Conservation (phyloP, 768 basidiomycete genomes). For the Pulveroboletus frians region DNA sequence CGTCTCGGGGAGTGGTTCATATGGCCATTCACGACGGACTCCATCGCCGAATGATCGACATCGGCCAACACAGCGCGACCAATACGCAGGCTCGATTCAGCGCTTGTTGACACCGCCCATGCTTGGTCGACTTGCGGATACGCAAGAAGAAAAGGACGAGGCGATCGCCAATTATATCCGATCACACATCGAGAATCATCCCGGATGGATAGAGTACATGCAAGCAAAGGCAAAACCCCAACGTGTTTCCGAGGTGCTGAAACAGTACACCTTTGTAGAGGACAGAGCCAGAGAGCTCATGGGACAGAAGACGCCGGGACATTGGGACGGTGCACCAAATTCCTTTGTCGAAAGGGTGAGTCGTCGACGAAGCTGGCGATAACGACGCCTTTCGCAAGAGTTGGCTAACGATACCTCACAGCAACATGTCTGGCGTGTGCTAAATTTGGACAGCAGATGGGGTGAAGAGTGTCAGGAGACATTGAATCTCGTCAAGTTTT, state of each 20-base stretch:
- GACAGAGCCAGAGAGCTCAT: conserved; percentile 42
- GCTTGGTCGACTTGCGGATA: conserved; percentile 28
- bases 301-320: conserved; percentile 40
- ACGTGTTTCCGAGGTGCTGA: conserved; percentile 38
- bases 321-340: conserved; percentile 33
- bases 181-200: conserved; percentile 39
- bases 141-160: conserved; percentile 37
- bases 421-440: conserved; percentile 48
- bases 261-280: conserved; percentile 51
- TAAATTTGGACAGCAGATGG: conserved; percentile 42
- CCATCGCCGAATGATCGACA: conserved; percentile 5
- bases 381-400: background rate
- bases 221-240: conserved; percentile 37
- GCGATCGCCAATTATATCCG: conserved; percentile 43
- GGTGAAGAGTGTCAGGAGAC: conserved; percentile 47
- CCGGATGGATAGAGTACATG: conserved; percentile 44
- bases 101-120: conserved; percentile 21
- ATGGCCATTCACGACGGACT: conserved; percentile 13
- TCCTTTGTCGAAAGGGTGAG: conserved; percentile 44
- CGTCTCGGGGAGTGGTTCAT: conserved; percentile 16
- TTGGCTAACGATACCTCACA: conserved; percentile 7
- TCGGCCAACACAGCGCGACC: background rate
- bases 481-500: conserved; percentile 45
- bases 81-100: background rate
- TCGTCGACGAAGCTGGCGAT: conserved; percentile 5